Evolutionary conservation across 129 eudicot species (phyloP).

Genomic region (Sambucus nigra): DNA sequence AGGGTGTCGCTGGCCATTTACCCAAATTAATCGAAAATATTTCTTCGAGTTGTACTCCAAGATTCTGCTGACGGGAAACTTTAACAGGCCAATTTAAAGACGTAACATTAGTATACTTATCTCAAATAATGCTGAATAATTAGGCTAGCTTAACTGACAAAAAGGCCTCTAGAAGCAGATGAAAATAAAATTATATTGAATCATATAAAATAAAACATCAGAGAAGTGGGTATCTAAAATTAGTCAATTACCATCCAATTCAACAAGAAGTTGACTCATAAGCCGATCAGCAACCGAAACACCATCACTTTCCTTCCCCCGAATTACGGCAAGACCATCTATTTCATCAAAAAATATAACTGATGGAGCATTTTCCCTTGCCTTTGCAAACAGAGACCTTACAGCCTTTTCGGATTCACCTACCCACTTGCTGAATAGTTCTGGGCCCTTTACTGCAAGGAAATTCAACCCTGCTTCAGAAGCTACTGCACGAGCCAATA

Average conservation of each 20-base stretch:
- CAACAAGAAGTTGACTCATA: conserved; percentile 94
- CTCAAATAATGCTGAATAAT: background rate
- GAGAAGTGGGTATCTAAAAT: background rate
- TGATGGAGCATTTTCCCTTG: conserved; percentile 94
- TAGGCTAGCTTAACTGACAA: background rate
- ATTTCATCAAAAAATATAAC: conserved; percentile 87
- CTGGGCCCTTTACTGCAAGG: conserved; percentile 99
- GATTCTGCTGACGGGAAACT: background rate
- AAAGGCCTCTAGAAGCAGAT: background rate
- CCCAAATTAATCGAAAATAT: background rate
- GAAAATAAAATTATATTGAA: too few species aligned
- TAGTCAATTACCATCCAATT: conserved; percentile 65
- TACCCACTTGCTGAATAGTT: conserved; percentile 95
- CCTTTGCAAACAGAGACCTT: conserved; percentile 79
- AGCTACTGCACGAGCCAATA: conserved; percentile 96
- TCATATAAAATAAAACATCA: too few species aligned
- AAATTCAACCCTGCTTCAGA: conserved; percentile 84
- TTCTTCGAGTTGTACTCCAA: background rate
- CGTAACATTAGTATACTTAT: background rate
- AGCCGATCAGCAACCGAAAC: conserved; percentile 93
- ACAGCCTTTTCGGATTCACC: conserved; percentile 99
- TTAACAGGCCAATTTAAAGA: too few species aligned
- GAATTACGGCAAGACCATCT: conserved; percentile 77
- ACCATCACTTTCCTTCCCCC: conserved; percentile 91
- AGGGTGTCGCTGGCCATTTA: too few species aligned